Base-by-base conservation (phyloP, 2,329 filamentous ascomycete genomes). In the Fusarium sp. region DNA sequence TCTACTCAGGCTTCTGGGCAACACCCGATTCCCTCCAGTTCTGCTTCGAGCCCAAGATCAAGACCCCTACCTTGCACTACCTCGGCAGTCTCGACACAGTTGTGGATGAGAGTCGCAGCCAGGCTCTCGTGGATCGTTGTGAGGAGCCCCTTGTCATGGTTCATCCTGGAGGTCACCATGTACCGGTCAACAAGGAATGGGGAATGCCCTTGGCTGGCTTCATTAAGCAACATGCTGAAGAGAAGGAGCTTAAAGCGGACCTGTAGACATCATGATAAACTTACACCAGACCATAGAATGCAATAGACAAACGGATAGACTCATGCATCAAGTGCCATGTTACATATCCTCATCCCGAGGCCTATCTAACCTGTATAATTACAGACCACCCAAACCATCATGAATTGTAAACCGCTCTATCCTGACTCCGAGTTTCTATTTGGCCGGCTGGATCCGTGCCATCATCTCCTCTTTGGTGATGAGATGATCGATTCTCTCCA, bases 391-490 rank as follows among this genome's bases (percentile, higher is more conserved):
- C 74, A 76, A 67, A 67, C 73, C 78, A 72, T 79, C 75, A 79
- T 78, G 69, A 78, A 76, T 76, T 65, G 73, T 72, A 64, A 65
- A 75, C 66, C 69, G 74, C 59, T 78, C 70, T 73, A 74, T 62
- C 64, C 52, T 37, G 69, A 56, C 32, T 78, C 75, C 82, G 81
- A 80, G 83, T 80, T 65, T 82, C 81, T 69, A 81, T 82, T 59
- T 74, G 22, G 84, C 85, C 7, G 94, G 94, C 83, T 97, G 93
- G 79, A 99, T 98, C 69, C 95, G 90, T 45, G 97, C 97, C 97
- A 99, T 99, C 97, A 99, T 99, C 88, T 99, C 97, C 86, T 99
- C 97, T 89, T 98, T 98, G 65, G 97, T 99, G 80, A 99, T 99
- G 79, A 99, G 88, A 84, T 99, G 97, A 81, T 99, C 97, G 71